Evolutionary conservation across 2,329 filamentous ascomycete genomes (phyloP).

Genomic region (Coniochaeta sp.): DNA sequence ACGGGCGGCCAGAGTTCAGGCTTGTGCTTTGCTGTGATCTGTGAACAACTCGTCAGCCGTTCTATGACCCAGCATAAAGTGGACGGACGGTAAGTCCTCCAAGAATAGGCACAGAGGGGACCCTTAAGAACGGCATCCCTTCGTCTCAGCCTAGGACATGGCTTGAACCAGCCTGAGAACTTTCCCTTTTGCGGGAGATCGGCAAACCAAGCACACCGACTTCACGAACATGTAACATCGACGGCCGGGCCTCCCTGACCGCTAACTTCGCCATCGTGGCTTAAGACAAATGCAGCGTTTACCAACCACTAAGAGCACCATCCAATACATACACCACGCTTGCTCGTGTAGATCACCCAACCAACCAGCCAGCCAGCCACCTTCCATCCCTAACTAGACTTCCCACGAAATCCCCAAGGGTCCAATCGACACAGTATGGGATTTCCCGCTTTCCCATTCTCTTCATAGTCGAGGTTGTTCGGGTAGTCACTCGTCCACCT

Average conservation of each 20-base stretch:
- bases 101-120: not conserved
- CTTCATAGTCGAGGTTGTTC: constrained; percentile 5
- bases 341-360: not conserved
- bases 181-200: not conserved
- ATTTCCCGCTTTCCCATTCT: constrained; percentile 8
- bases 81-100: not conserved
- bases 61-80: no score
- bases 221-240: not conserved
- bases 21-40: no score
- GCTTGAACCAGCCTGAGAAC: not conserved
- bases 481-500: constrained; percentile 41
- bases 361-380: no score
- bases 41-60: no score
- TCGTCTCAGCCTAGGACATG: not conserved
- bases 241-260: not conserved
- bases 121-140: not conserved
- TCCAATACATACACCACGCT: not conserved
- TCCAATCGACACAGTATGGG: not conserved
- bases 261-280: not conserved
- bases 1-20: not conserved
- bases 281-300: not conserved
- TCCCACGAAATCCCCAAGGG: not conserved
- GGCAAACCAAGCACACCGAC: not conserved
- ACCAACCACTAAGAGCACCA: not conserved
- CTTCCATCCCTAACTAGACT: not conserved